A percentile compares a stretch with the other conserved stretches of the same genome.
phyloP scores from a whole-genome alignment of 1,284 basidiomycete genomes.

The Stygiomarasmius scandens region DNA sequence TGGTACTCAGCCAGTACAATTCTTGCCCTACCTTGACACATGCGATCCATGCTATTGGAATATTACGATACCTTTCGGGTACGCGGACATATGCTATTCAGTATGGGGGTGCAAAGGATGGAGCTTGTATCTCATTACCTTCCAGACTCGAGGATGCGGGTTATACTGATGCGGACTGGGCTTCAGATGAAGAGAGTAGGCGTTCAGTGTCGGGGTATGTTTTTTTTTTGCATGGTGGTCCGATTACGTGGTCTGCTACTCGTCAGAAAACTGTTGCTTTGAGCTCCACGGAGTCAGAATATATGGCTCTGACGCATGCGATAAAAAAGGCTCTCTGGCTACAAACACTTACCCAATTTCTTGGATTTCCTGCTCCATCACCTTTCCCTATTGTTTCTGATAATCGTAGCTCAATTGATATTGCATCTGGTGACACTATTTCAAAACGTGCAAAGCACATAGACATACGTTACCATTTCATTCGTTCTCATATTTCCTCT shows the following conservation, averaged over 20 bases:
- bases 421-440: too few species aligned
- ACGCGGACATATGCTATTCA: conserved; percentile 1
- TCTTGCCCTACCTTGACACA: background rate
- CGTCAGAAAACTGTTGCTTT: conserved; percentile 18
- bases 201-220: conserved; percentile 20
- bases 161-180: conserved; percentile 21
- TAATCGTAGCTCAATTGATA: background rate
- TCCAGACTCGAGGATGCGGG: background rate
- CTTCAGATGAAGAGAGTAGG: conserved; percentile 12
- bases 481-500: too few species aligned
- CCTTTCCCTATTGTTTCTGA: conserved; percentile 12
- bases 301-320: conserved; percentile 17
- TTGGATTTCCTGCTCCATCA: background rate
- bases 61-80: conserved; percentile 3
- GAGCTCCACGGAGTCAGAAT: conserved; percentile 29
- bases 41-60: conserved; percentile 1
- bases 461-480: too few species aligned
- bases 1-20: conserved; percentile 8
- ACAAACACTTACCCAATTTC: too few species aligned
- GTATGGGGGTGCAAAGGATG: conserved; percentile 13
- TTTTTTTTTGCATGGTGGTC: conserved; percentile 21
- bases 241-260: conserved; percentile 22
- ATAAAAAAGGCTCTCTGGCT: background rate
- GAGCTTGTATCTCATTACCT: background rate
- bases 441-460: too few species aligned